Base-by-base conservation (phyloP, 371 early-diverging fungal species). In the Mucor piriformis region DNA sequence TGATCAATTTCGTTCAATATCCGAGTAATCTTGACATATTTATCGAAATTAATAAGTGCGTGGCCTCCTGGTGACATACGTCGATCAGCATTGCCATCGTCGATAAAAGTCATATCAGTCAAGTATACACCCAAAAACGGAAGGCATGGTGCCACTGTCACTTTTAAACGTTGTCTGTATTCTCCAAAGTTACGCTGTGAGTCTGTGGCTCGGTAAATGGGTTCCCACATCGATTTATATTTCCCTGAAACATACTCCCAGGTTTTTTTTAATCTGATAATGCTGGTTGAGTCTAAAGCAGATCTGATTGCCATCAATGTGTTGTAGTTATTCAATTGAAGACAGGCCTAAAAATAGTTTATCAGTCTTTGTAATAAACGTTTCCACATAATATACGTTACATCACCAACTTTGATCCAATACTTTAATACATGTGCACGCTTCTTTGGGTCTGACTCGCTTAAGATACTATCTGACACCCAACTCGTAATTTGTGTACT, bases 81-180 rank as follows among this genome's bases (percentile, higher is more conserved):
- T 42, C 63, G 43, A 54, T 77, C 72, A 23, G 76, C 42, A 47
- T 81, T 81, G 42, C 78, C 76, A 44, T 79, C 78, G 23, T 79
- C 90, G 32, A 90, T 88, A 68, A 93, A 93, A 0, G 92, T 93
- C 67, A 95, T 73, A 61, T 95, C 95, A 4, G 93, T 92, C 24
- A 95, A 76, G 54, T 88, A 94, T n/a, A 93, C 70, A 20, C 94
- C 95, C 23, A 94, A 66, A 56, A 92, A 94, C 0, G 94, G 95
- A 6, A 94, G 67, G 37, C 89, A 87, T 1, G 94, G 95, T 3
- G 90, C 86, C 6, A 79, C 59, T 1, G 86, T 72, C 6, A 73
- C 73, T 40, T 84, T 84, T 38, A 95, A 54, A 5, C 79, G 61
- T 8, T 72, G 70, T n/a, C 95, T 79, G 67, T 93, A 95, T 32